Evolutionary conservation across 2,329 filamentous ascomycete species (phyloP), one percentile per base, ranked within the genome.

Genomic region (Mycosphaerella sp.): DNA sequence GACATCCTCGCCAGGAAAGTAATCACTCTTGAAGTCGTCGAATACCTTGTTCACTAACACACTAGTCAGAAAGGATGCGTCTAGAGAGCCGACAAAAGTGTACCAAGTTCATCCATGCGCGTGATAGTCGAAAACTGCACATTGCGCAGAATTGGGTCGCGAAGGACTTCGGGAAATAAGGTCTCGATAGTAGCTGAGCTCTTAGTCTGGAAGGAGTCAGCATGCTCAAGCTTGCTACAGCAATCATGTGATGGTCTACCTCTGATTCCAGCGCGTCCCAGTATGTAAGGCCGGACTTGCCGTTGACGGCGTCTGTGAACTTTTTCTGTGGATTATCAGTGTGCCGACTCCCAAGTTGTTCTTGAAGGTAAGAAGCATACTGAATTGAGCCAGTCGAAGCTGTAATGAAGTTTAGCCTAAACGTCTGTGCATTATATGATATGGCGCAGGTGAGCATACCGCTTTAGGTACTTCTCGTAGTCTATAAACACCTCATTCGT

Each of bases 301-400:
- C 93, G 10, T 89, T 95, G 59, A 97, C 94, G 67, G 95, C 87
- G 70, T 94, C 95, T 55, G 94, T 95, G 70, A 97, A 98, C 49
- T 86, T 83, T 65, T 84, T 87, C 84, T 91, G 62, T 34, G 16
- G 27, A n/a, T 0, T 14, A 49, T 66, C 36, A 65, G 60, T 52
- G 9, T 41, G 44, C 18, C 13, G 13, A 25, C 28, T 17, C 14
- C 16, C 21, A 14, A n/a, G 9, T n/a, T 14, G 42, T 30, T 21
- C 28, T 45, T 13, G 32, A 32, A 30, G n/a, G 16, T 17, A 17
- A 34, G 4, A n/a, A 34, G 45, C 78, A 63, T 75, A 87, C 87
- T 80, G 94, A 88, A 62, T 86, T 89, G 68, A 95, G 95, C 67
- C 95, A 96, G 68, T 96, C 90, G 79, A 90, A 85, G 53, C 89